A percentile compares a stretch with the other conserved stretches of the same genome.
These are phyloP conservation scores for Porphyridium purpureum DNA, from an alignment of 23 red algal genomes.

Conservation along the genomic window DNA sequence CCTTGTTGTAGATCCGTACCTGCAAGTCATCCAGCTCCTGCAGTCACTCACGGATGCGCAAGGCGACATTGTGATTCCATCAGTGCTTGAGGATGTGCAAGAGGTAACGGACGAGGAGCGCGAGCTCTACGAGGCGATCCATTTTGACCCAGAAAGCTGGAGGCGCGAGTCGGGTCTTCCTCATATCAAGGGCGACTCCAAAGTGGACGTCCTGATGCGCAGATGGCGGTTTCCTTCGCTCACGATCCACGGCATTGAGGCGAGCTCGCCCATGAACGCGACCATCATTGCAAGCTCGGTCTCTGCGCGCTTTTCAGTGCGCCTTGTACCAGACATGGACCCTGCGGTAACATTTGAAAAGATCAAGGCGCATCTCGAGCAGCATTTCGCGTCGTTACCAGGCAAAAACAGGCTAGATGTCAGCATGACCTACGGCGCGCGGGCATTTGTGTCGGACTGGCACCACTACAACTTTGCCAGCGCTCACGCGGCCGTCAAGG, in stretches of 20 bases:
- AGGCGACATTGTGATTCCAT: constrained; percentile 23
- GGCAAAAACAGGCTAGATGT: constrained; percentile 21
- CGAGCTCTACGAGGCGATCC: constrained; percentile 26
- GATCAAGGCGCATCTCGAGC: constrained; percentile 9
- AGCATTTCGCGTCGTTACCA: constrained; percentile 16
- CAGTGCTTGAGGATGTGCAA: constrained; percentile 13
- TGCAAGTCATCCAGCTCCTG: constrained; percentile 51
- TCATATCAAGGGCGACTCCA: constrained; percentile 6
- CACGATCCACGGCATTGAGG: constrained; percentile 73
- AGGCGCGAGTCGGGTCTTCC: constrained; percentile 25
- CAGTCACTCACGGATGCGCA: constrained; percentile 21
- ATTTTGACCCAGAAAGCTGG: constrained; percentile 35
- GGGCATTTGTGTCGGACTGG: not conserved
- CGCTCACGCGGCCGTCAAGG: constrained; percentile 1
- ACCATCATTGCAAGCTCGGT: constrained; percentile 47
- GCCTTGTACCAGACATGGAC: constrained; percentile 40
- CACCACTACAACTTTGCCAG: constrained; percentile 3
- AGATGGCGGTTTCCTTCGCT: constrained; percentile 54
- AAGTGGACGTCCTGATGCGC: constrained; percentile 50
- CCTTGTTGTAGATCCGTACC: constrained; percentile 52
- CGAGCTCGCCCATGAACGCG: constrained; percentile 29
- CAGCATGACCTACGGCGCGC: constrained; percentile 8
- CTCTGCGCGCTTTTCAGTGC: constrained; percentile 54
- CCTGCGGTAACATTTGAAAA: constrained; percentile 15
- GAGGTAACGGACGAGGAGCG: constrained; percentile 23